Percentiles rank a stretch among this genome's conserved stretches.
Conservation (phyloP, 2,329 filamentous ascomycete genomes). For the Lecanicillium sp. region DNA sequence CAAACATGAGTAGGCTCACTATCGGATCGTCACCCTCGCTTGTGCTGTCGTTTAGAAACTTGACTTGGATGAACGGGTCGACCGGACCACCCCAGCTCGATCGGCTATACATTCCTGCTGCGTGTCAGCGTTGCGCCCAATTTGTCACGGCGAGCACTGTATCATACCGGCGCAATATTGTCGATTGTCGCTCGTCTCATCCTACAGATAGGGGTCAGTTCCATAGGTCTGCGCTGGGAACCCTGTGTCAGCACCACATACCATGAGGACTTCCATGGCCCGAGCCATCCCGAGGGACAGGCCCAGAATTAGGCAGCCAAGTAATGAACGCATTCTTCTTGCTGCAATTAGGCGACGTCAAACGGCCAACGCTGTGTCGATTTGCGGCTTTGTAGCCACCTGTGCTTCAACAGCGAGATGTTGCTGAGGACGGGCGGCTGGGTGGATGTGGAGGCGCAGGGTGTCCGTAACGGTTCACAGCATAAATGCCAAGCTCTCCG, state of each 20-base stretch:
- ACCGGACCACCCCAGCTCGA: slow-evolving; percentile 80
- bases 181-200: slow-evolving; percentile 66
- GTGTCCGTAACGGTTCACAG: slow-evolving; percentile 4
- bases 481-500: slow-evolving; percentile 3
- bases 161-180: slow-evolving; percentile 66
- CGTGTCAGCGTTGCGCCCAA: slow-evolving; percentile 8
- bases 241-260: slow-evolving; percentile 23
- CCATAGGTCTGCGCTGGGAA: neutral
- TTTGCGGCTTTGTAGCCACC: no score
- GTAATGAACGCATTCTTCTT: slow-evolving; percentile 50
- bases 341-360: no score
- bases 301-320: slow-evolving; percentile 42
- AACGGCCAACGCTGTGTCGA: no score
- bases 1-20: slow-evolving; percentile 83
- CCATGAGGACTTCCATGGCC: slow-evolving; percentile 52
- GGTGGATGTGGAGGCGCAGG: slow-evolving; percentile 2
- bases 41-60: slow-evolving; percentile 58
- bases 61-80: slow-evolving; percentile 82
- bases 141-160: no score
- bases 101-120: slow-evolving; percentile 83
- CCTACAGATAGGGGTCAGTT: slow-evolving; percentile 38
- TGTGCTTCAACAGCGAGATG: no score
- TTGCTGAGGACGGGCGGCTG: no score
- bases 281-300: slow-evolving; percentile 45
- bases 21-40: slow-evolving; percentile 58